Evolutionary conservation across 2,329 filamentous ascomycete species (phyloP).

Genomic region (Coniella lustricola): DNA sequence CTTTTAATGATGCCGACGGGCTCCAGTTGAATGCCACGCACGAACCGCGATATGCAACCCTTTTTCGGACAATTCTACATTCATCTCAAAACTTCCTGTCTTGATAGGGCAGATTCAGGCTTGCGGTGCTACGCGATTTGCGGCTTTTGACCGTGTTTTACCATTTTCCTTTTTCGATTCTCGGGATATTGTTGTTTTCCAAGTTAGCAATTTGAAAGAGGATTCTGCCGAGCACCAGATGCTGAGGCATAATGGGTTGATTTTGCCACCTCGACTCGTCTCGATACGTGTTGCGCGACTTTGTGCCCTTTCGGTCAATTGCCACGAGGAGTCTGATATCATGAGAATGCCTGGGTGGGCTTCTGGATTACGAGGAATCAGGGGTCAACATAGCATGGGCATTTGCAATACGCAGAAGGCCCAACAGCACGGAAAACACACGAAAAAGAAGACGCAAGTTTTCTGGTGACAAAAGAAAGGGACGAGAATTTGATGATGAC

Average conservation of each 20-base stretch:
- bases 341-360: too few species aligned
- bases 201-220: background rate
- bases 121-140: background rate
- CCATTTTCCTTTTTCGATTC: background rate
- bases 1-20: background rate
- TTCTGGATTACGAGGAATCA: too few species aligned
- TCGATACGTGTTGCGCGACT: background rate
- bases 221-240: constrained; percentile 1
- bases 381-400: too few species aligned
- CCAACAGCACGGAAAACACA: too few species aligned
- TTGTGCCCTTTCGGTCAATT: background rate
- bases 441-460: background rate
- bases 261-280: background rate
- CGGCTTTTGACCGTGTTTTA: background rate
- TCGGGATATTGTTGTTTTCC: background rate
- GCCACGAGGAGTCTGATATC: too few species aligned
- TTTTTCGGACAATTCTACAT: background rate
- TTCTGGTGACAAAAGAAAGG: background rate
- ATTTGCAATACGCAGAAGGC: too few species aligned
- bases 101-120: background rate
- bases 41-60: constrained; percentile 3
- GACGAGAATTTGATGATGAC: background rate
- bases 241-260: constrained; percentile 3
- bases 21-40: too few species aligned
- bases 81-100: constrained; percentile 1